Conservation (phyloP, 192 early-diverging fungal genomes). For the Backusella tuberculispora region DNA sequence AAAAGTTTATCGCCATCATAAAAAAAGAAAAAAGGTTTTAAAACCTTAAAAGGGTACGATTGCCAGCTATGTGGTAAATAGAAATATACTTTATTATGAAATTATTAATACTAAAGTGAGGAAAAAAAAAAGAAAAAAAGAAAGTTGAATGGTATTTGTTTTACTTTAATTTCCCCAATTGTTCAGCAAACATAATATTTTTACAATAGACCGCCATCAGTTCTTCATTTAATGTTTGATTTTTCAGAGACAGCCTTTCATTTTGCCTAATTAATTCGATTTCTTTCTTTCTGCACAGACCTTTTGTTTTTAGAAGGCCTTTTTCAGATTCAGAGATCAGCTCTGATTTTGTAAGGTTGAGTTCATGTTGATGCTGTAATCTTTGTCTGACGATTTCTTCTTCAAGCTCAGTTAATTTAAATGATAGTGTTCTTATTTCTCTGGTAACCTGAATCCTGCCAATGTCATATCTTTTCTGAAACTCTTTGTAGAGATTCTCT, state of each 20-base stretch:
- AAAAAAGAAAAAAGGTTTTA: no score
- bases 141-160: no score
- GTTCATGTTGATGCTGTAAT: background rate
- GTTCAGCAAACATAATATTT: background rate
- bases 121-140: no score
- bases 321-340: background rate
- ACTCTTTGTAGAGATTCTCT: background rate
- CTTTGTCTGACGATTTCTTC: background rate
- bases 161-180: slow-evolving; percentile 14
- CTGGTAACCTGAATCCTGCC: background rate
- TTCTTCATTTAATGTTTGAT: slow-evolving; percentile 9
- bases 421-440: background rate
- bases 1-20: no score
- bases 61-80: no score
- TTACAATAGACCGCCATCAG: background rate
- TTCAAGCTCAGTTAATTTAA: slow-evolving; percentile 12
- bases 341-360: background rate
- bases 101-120: no score
- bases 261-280: background rate
- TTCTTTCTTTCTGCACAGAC: slow-evolving; percentile 1
- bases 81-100: no score
- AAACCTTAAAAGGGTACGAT: no score
- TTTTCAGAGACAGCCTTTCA: background rate
- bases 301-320: background rate
- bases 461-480: slow-evolving; percentile 8